Evolutionary conservation across 2,329 filamentous ascomycete species (phyloP).

Genomic region (Neobulgaria alba): DNA sequence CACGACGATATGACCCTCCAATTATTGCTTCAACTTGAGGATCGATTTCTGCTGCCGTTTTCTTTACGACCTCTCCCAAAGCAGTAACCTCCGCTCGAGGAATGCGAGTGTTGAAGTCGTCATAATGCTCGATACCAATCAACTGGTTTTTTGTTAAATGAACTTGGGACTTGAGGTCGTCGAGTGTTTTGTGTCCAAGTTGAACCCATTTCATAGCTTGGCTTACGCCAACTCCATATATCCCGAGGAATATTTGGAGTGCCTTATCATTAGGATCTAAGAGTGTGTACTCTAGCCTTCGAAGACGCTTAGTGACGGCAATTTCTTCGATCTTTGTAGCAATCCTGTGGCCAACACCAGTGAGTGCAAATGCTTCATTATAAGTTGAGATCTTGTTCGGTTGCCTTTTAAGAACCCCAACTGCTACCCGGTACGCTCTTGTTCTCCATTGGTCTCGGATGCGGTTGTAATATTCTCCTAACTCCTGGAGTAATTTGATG

Average conservation of each 20-base stretch:
- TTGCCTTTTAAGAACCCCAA: conserved; percentile 63
- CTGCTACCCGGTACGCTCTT: conserved; percentile 67
- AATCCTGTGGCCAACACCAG: conserved; percentile 61
- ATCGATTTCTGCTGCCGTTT: conserved; percentile 52
- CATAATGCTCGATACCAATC: conserved; percentile 70
- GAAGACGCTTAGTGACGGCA: conserved; percentile 61
- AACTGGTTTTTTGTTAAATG: conserved; percentile 60
- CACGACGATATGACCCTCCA: conserved; percentile 78
- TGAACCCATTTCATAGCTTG: conserved; percentile 70
- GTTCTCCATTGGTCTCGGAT: conserved; percentile 71
- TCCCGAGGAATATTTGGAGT: conserved; percentile 61
- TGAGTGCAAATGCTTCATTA: conserved; percentile 58
- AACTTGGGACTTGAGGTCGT: conserved; percentile 56
- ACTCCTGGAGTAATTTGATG: conserved; percentile 67
- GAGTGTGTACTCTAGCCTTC: conserved; percentile 61
- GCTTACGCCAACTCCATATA: conserved; percentile 68
- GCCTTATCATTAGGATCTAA: conserved; percentile 56
- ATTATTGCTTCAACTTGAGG: conserved; percentile 59
- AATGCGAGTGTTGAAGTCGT: conserved; percentile 72
- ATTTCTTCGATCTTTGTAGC: conserved; percentile 89
- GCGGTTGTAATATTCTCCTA: conserved; percentile 69
- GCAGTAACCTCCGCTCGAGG: conserved; percentile 66
- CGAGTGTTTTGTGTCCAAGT: conserved; percentile 64
- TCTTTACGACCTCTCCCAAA: conserved; percentile 57
- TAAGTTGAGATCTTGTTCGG: conserved; percentile 54